Conservation (phyloP, 2,329 filamentous ascomycete genomes). For the Colletotrichum eleusines region DNA sequence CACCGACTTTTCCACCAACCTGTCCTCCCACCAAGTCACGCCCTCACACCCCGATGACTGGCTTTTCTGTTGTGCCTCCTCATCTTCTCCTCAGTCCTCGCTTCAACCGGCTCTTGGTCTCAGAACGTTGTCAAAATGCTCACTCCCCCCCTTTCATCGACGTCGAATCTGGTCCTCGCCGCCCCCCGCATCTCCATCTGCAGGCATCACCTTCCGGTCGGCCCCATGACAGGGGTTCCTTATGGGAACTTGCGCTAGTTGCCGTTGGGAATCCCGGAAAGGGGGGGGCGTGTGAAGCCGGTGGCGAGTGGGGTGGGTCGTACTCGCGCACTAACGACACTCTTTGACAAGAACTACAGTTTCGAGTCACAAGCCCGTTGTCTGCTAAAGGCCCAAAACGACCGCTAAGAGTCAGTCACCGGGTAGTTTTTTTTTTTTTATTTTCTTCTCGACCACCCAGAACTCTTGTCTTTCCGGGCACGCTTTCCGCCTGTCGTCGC, state of each 20-base stretch:
- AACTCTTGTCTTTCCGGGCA: not conserved
- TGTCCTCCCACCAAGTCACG: slow-evolving; percentile 23
- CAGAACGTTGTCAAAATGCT: slow-evolving; percentile 24
- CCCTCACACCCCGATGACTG: slow-evolving; percentile 10
- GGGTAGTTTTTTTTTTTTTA: slow-evolving; percentile 2
- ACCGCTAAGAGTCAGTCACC: slow-evolving; percentile 13
- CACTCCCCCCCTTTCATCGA: slow-evolving; percentile 32
- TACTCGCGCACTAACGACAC: slow-evolving; percentile 22
- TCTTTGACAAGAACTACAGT: slow-evolving; percentile 27
- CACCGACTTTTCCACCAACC: slow-evolving; percentile 38
- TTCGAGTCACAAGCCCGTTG: slow-evolving; percentile 12
- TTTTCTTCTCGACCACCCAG: not conserved
- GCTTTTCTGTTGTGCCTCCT: not conserved
- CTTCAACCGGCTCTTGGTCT: not conserved
- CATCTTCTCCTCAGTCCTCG: not conserved
- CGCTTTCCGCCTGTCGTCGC: slow-evolving; percentile 1
- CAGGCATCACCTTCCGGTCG: slow-evolving; percentile 38
- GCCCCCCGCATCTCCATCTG: slow-evolving; percentile 41
- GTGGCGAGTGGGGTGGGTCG: slow-evolving; percentile 37
- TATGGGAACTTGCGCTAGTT: slow-evolving; percentile 41
- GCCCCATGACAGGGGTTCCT: slow-evolving; percentile 36
- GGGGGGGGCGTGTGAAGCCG: slow-evolving; percentile 35
- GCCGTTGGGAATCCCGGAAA: slow-evolving; percentile 38
- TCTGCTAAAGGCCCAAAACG: slow-evolving; percentile 7
- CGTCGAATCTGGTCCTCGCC: slow-evolving; percentile 36